A percentile compares a stretch with the other conserved stretches of the same genome.
Evolutionary conservation across 306 rosid species (phyloP).

Genomic region (Prunus mira): DNA sequence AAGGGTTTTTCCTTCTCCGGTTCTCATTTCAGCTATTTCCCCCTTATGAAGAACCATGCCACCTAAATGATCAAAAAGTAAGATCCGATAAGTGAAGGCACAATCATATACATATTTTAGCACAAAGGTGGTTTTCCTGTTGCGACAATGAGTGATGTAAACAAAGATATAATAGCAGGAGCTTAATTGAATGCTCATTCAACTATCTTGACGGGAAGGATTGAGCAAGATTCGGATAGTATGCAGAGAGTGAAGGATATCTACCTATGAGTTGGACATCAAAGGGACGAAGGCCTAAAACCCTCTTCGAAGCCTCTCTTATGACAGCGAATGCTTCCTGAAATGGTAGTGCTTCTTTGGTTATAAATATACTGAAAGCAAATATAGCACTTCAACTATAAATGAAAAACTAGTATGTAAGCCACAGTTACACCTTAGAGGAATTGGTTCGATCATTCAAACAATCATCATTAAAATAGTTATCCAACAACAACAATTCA

Average conservation of each 20-base stretch:
- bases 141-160: not conserved
- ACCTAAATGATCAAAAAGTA: constrained; percentile 47
- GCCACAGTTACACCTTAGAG: not conserved
- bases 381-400: not conserved
- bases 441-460: not conserved
- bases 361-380: not conserved
- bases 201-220: not conserved
- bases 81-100: constrained; percentile 6
- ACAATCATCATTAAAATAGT: not conserved
- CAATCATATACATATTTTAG: not conserved
- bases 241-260: not conserved
- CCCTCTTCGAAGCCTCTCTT: constrained; percentile 92
- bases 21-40: constrained; percentile 97
- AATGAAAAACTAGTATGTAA: not conserved
- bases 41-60: constrained; percentile 99
- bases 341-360: constrained; percentile 8
- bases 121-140: not conserved
- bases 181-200: not conserved
- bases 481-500: not conserved
- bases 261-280: constrained; percentile 90
- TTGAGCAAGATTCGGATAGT: not conserved
- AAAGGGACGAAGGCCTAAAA: constrained; percentile 91
- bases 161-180: not conserved
- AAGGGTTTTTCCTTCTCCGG: constrained; percentile 97
- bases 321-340: constrained; percentile 97